Conservation (phyloP, 176 grass and related monocot species). For the Musa beccarii region DNA sequence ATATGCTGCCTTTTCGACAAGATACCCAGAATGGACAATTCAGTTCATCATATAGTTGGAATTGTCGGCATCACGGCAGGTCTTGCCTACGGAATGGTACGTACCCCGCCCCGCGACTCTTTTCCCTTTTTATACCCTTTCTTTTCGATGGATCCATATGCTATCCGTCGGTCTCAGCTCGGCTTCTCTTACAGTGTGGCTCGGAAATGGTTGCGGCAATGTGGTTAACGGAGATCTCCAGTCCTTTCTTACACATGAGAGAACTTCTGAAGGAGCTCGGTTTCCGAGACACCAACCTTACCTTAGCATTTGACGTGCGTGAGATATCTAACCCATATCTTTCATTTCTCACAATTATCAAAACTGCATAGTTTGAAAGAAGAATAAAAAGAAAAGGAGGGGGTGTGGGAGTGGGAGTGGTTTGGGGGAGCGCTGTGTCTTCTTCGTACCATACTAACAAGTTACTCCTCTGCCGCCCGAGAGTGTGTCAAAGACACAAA, state of each 20-base stretch:
- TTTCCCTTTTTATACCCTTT: not conserved
- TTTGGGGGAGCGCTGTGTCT: too few relatives aligned
- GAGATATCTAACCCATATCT: not conserved
- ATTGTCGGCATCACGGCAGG: constrained; percentile 25
- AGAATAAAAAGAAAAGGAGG: not conserved
- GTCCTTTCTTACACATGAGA: constrained; percentile 17
- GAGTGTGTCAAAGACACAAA: too few relatives aligned
- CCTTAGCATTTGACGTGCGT: constrained; percentile 73
- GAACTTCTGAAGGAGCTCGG: constrained; percentile 19
- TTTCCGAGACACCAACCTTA: constrained; percentile 38
- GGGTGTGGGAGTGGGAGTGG: too few relatives aligned
- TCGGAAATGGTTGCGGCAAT: constrained; percentile 16
- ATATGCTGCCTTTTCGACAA: constrained; percentile 18
- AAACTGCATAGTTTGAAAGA: not conserved
- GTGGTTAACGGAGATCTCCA: constrained; percentile 27
- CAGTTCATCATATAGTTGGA: constrained; percentile 23
- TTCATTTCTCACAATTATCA: not conserved
- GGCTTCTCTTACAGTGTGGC: constrained; percentile 2
- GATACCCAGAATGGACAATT: constrained; percentile 21
- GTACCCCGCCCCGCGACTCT: not conserved
- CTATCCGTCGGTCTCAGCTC: not conserved
- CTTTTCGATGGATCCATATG: not conserved
- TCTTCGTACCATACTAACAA: too few relatives aligned
- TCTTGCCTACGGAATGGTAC: constrained; percentile 29
- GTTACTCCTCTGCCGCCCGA: too few relatives aligned